These are phyloP conservation scores for Tilletia caries DNA, from an alignment of 1,284 basidiomycete genomes.

Conservation along the genomic window DNA sequence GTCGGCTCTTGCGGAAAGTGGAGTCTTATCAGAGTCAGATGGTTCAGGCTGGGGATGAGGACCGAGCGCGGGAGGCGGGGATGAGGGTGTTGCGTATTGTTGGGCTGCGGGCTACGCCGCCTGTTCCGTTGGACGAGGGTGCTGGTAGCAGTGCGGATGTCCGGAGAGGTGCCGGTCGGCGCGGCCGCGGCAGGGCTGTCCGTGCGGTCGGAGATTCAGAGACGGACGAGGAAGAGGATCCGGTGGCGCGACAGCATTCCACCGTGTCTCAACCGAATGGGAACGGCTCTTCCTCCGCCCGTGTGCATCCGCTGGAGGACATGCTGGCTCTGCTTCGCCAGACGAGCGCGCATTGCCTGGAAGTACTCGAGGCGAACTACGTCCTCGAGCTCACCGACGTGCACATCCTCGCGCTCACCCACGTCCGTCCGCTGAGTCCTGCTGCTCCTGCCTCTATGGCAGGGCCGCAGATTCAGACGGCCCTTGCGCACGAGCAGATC, in stretches of 20 bases:
- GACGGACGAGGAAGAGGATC: background rate
- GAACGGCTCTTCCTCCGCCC: too few relatives aligned
- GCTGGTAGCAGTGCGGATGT: background rate
- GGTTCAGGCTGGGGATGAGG: background rate
- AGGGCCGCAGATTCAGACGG: conserved; percentile 20
- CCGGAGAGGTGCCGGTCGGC: background rate
- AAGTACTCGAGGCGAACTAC: conserved; percentile 75
- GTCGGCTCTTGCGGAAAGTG: background rate
- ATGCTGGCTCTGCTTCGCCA: conserved; percentile 53
- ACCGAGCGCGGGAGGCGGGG: background rate
- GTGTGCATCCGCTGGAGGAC: background rate
- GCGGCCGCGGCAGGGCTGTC: background rate
- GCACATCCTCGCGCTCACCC: conserved; percentile 66
- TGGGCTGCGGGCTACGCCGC: background rate
- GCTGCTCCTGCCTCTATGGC: background rate
- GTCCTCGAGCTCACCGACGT: conserved; percentile 67
- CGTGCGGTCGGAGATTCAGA: background rate
- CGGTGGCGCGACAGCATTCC: background rate
- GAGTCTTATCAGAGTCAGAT: background rate
- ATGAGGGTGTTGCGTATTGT: background rate
- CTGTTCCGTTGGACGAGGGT: background rate
- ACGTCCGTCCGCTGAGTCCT: background rate
- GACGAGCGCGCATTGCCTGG: conserved; percentile 66
- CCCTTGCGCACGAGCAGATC: conserved; percentile 15
- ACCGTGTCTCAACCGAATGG: background rate